Evolutionary conservation across 2,329 filamentous ascomycete species (phyloP).

Genomic region (Dothistroma pini): DNA sequence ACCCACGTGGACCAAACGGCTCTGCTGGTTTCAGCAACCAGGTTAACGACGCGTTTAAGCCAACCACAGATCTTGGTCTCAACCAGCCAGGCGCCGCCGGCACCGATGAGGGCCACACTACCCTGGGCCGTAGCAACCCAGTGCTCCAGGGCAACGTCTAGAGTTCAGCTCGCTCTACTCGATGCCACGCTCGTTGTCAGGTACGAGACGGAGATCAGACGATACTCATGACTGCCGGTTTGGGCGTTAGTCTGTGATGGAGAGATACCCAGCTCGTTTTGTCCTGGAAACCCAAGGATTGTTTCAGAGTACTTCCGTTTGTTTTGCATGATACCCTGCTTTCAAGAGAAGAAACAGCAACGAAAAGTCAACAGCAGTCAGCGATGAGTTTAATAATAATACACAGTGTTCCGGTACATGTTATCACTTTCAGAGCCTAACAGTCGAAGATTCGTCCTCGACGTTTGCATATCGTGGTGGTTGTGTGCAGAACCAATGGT

Average conservation of each 20-base stretch:
- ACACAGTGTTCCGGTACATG: not conserved
- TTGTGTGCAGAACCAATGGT: no score
- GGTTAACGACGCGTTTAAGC: conserved; percentile 32
- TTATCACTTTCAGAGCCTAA: not conserved
- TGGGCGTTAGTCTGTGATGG: conserved; percentile 21
- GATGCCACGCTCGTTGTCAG: conserved; percentile 8
- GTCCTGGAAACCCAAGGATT: conserved; percentile 17
- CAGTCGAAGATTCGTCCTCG: no score
- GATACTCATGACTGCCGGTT: conserved; percentile 21
- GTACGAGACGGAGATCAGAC: conserved; percentile 11
- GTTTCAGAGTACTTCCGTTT: conserved; percentile 11
- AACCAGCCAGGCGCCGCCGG: conserved; percentile 7
- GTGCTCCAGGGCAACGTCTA: conserved; percentile 41
- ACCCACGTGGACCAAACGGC: conserved; percentile 20
- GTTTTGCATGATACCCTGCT: conserved; percentile 28
- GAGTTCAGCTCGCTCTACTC: conserved; percentile 7
- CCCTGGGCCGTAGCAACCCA: conserved; percentile 42
- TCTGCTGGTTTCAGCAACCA: conserved; percentile 40
- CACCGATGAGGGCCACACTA: conserved; percentile 34
- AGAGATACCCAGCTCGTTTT: conserved; percentile 24
- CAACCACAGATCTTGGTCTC: conserved; percentile 13
- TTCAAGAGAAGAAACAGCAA: conserved; percentile 14
- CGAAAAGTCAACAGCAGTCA: conserved; percentile 3
- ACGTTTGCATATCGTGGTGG: no score
- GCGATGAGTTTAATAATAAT: conserved; percentile 6